A percentile compares a stretch with the other conserved stretches of the same genome.
phyloP scores from a whole-genome alignment of 352 stramenopile species.

The Hyaloperonospora brassicae region DNA sequence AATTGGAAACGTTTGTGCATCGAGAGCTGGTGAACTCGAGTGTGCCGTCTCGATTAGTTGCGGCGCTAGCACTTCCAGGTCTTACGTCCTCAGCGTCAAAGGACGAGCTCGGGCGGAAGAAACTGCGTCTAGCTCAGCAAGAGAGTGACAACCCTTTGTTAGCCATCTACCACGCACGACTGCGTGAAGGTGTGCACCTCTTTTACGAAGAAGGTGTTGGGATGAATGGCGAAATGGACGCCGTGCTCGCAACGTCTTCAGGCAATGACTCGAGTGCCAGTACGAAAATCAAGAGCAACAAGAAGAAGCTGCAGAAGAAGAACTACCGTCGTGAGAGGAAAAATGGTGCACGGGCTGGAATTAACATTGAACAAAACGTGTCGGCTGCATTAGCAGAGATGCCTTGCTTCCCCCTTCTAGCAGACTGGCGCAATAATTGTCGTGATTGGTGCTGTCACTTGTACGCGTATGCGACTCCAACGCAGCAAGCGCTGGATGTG shows the following conservation, averaged over 20 bases:
- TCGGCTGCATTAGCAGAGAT: constrained; percentile 32
- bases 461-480: constrained; percentile 67
- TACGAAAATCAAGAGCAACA: constrained; percentile 30
- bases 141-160: constrained; percentile 41
- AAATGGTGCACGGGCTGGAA: constrained; percentile 2
- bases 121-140: constrained; percentile 16
- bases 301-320: constrained; percentile 62
- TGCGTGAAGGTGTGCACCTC: constrained; percentile 59
- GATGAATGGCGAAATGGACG: constrained; percentile 77
- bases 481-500: constrained; percentile 37
- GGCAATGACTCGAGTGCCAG: constrained; percentile 7
- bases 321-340: constrained; percentile 46
- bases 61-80: constrained; percentile 35
- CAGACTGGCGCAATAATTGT: constrained; percentile 72
- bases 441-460: constrained; percentile 70
- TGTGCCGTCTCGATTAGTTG: constrained; percentile 19
- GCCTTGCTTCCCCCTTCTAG: constrained; percentile 55
- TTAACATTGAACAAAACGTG: constrained; percentile 2
- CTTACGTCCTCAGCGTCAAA: constrained; percentile 14
- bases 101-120: constrained; percentile 17
- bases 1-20: constrained; percentile 54
- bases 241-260: constrained; percentile 37
- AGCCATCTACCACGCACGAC: constrained; percentile 45
- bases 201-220: constrained; percentile 76
- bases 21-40: constrained; percentile 29